Base-by-base conservation (phyloP, 1,139 yeast species). In the Kluyveromyces sp. region DNA sequence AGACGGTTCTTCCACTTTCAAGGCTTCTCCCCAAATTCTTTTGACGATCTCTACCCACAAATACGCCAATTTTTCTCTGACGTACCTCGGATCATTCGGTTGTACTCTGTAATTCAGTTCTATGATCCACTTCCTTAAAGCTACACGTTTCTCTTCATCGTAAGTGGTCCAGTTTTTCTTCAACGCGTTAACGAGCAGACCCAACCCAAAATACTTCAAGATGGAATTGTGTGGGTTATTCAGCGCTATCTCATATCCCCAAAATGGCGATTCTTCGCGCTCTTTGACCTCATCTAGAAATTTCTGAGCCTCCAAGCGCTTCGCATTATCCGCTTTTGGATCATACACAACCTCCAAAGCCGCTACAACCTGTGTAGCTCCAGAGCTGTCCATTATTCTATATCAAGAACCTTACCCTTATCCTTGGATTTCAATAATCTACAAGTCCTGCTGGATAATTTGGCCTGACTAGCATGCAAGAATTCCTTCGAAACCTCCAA, bases 1-100 rank as follows among this genome's bases (percentile, higher is more conserved):
- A 41, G 56, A 45, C 39, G 66, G 56, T 8, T 56, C 51, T n/a
- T 57, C 58, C 19, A 61, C 65, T 44, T 63, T 63, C 19, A 68
- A 50, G 34, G 64, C 74, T 40, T 73, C 70, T 8, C 97, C 97
- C 98, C 98, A 94, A 33, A 79, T 74, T 44, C 95, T 73, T 59
- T 94, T 92, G n/a, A 96, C 95, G 11, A 92, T 71, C 34, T 88
- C 83, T 0, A 86, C 96, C 96, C 97, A 89, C 19, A 92, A 66
- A 52, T 78, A 81, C 3, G 97, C 95, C 40, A 89, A 62, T 64
- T 94, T 94, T 58, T 89, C 97, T 57, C 83, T 86, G 45, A 94
- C 71, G 54, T 82, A 94, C 63, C 88, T 92, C 9, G 97, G 96
- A 61, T 92, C 96, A 19, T 67, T 63, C n/a, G 69, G 66, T 15